phyloP scores from a whole-genome alignment of 2,329 filamentous ascomycete genomes.

The Xylaria sp. region DNA sequence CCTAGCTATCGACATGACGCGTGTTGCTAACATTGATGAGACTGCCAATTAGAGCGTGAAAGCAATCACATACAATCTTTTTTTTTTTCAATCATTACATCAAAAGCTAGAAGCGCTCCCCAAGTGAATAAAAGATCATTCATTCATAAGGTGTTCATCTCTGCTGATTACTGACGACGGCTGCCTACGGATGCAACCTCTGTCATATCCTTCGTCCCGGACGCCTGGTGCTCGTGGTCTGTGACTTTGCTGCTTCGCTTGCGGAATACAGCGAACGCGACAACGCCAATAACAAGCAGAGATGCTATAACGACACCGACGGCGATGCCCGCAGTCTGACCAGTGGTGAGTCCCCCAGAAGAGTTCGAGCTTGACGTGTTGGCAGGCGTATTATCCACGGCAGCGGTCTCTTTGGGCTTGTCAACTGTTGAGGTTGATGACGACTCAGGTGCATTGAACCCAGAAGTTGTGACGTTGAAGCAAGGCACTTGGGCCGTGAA shows the following conservation, averaged over 20 bases:
- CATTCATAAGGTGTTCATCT: background rate
- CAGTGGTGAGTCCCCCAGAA: constrained; percentile 39
- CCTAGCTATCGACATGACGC: no score
- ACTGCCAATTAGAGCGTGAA: no score
- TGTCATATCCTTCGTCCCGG: constrained; percentile 21
- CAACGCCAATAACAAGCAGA: constrained; percentile 36
- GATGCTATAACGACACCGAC: constrained; percentile 44
- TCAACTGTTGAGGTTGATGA: constrained; percentile 28
- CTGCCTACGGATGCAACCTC: constrained; percentile 28
- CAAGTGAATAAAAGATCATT: no score
- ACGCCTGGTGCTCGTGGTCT: constrained; percentile 19
- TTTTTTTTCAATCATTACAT: no score
- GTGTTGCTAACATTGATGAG: no score
- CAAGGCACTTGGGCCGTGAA: constrained; percentile 43
- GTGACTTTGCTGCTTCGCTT: constrained; percentile 19
- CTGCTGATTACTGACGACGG: background rate
- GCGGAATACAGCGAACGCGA: constrained; percentile 41
- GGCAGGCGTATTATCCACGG: background rate
- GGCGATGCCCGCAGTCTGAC: constrained; percentile 46
- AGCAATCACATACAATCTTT: no score
- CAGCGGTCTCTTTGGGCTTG: constrained; percentile 1
- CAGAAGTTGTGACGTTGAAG: constrained; percentile 46
- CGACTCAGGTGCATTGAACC: constrained; percentile 37
- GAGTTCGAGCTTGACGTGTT: constrained; percentile 12
- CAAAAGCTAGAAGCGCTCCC: no score